phyloP scores from a whole-genome alignment of 345 rosid genomes.

The Camelina neglecta region DNA sequence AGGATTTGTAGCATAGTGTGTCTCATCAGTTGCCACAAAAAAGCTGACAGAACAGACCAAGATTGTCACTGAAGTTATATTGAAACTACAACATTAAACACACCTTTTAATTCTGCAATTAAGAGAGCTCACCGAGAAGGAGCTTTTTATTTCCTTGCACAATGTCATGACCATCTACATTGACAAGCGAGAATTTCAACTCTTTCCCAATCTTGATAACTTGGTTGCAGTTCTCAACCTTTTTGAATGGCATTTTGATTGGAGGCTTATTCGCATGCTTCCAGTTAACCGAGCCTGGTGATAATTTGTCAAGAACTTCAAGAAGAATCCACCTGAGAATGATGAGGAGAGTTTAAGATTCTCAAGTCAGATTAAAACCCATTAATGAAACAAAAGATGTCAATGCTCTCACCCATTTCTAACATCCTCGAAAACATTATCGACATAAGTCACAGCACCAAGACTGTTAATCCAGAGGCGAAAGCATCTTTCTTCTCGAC shows the following conservation, averaged over 20 bases:
- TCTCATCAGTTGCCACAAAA: constrained; percentile 92
- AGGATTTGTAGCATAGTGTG: constrained; percentile 84
- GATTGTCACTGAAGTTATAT: background rate
- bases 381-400: background rate
- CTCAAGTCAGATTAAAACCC: background rate
- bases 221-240: constrained; percentile 93
- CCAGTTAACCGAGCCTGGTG: constrained; percentile 81
- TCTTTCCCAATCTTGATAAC: constrained; percentile 78
- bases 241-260: constrained; percentile 88
- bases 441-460: constrained; percentile 65
- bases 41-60: constrained; percentile 53
- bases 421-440: constrained; percentile 82
- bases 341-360: background rate
- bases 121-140: constrained; percentile 56
- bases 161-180: constrained; percentile 84
- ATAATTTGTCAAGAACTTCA: constrained; percentile 79
- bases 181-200: constrained; percentile 80
- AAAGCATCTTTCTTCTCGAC: constrained; percentile 88
- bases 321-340: constrained; percentile 78
- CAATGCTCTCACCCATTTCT: constrained; percentile 75
- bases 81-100: background rate
- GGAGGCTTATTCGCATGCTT: constrained; percentile 85
- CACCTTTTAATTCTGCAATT: background rate
- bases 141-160: constrained; percentile 95
- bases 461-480: constrained; percentile 94